Conservation (phyloP, 1,284 basidiomycete species). For the Athelia sp. region DNA sequence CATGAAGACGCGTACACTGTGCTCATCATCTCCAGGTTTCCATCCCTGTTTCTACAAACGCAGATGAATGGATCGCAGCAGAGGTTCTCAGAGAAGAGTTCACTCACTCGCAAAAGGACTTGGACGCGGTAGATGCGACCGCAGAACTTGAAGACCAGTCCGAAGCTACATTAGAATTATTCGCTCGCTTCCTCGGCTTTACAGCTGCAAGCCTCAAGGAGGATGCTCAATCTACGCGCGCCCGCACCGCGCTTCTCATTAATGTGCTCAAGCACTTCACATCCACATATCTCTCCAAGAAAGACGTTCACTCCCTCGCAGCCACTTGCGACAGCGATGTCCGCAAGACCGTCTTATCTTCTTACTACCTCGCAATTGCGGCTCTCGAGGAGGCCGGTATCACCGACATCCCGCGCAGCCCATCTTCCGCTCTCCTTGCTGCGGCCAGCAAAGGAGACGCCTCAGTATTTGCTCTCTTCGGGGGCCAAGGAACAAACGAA, state of each 20-base stretch:
- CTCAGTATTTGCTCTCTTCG: conserved; percentile 90
- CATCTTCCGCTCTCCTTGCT: conserved; percentile 71
- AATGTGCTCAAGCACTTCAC: conserved; percentile 78
- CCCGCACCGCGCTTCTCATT: conserved; percentile 66
- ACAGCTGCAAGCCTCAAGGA: conserved; percentile 58
- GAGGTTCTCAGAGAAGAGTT: conserved; percentile 88
- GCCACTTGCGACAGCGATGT: conserved; percentile 72
- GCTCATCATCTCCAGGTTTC: conserved; percentile 49
- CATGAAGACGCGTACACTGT: conserved; percentile 11
- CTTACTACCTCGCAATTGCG: conserved; percentile 79
- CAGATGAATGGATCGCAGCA: conserved; percentile 84
- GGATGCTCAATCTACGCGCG: conserved; percentile 45
- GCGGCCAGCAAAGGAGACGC: conserved; percentile 69
- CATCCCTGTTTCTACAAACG: conserved; percentile 75
- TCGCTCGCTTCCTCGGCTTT: conserved; percentile 77
- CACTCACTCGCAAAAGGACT: conserved; percentile 54
- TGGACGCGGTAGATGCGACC: conserved; percentile 48
- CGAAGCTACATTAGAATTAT: conserved; percentile 72
- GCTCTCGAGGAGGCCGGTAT: conserved; percentile 63
- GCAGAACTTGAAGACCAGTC: conserved; percentile 46
- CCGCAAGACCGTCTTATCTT: conserved; percentile 72
- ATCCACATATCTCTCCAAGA: conserved; percentile 65
- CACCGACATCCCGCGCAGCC: conserved; percentile 56
- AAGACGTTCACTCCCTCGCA: conserved; percentile 80
- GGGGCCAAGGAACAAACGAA: conserved; percentile 98